A percentile compares a stretch with the other conserved stretches of the same genome.
phyloP scores from a whole-genome alignment of 352 stramenopile species.

The Thraustochytrium sp. region DNA sequence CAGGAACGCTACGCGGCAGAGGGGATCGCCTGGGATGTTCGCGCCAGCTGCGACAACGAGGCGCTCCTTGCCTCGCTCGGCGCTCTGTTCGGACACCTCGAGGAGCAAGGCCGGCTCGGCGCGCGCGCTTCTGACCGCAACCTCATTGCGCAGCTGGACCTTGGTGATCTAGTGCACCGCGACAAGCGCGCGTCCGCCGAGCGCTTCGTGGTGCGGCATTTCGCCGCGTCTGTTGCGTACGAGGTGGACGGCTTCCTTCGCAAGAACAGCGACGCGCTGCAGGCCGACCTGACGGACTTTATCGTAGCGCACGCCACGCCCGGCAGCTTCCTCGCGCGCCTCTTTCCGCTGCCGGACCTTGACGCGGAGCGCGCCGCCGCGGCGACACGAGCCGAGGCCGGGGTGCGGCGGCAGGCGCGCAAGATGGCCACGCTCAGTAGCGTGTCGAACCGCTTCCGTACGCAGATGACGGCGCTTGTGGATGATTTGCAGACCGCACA shows the following conservation, averaged over 20 bases:
- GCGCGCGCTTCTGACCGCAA: slow-evolving; percentile 60
- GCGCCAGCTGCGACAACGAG: slow-evolving; percentile 82
- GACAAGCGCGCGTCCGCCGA: background rate
- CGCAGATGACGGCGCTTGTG: slow-evolving; percentile 72
- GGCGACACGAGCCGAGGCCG: slow-evolving; percentile 45
- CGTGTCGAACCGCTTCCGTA: slow-evolving; percentile 48
- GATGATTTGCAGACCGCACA: slow-evolving; percentile 71
- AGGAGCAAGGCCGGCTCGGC: slow-evolving; percentile 89
- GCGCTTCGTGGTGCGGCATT: slow-evolving; percentile 87
- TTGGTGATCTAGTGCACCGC: background rate
- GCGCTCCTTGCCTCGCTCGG: background rate
- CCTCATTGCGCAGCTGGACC: slow-evolving; percentile 25
- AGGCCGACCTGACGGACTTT: slow-evolving; percentile 87
- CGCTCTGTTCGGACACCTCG: slow-evolving; percentile 69
- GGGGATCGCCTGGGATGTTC: slow-evolving; percentile 77
- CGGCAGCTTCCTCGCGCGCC: slow-evolving; percentile 49
- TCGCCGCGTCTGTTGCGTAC: slow-evolving; percentile 86
- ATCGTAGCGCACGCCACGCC: slow-evolving; percentile 66
- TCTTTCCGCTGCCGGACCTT: slow-evolving; percentile 52
- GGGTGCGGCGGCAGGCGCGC: slow-evolving; percentile 46
- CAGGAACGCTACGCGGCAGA: slow-evolving; percentile 88
- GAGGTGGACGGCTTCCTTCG: slow-evolving; percentile 87
- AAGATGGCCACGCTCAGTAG: slow-evolving; percentile 38
- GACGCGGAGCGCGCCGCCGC: background rate
- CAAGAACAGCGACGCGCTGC: slow-evolving; percentile 89